Base-by-base conservation (phyloP, 2,329 filamentous ascomycete species). In the Apiospora marii region DNA sequence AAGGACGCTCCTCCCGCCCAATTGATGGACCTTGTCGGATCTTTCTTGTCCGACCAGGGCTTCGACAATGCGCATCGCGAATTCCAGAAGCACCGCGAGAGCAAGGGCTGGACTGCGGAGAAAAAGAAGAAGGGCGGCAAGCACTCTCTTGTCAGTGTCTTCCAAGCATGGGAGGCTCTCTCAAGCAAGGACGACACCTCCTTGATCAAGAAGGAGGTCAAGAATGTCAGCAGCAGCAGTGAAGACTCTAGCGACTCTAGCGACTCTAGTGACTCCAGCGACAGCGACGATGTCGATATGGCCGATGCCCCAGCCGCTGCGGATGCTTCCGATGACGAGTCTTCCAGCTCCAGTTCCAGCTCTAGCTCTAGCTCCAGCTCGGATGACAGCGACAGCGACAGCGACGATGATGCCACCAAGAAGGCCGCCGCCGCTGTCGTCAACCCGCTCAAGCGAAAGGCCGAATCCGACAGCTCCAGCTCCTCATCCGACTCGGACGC, bases 11-110 rank as follows among this genome's bases (percentile, higher is more conserved):
- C 89, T 37, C 87, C 92, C 5, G 82, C 87, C 41, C 87, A 92
- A 81, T 84, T 95, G 48, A 84, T 95, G 79, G 88, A 91, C 74
- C 84, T 94, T 22, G 87, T 95, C 77, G 90, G 90, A 74, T 82
- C 84, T 30, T 95, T 94, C 81, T 86, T 95, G 69, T 86, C 87
- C 58, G 87, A 92, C 67, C 87, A 92, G 80, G 88, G 90, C n/a
- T 92, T 93, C 77, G 81, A 86, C 68, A 85, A 86, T 73, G 89
- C 92, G 67, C 88, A 88, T 78, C 84, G 86, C 73, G 88, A 89
- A 6, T 92, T 94, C 78, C 85, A 86, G 77, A 89, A 91, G 79
- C 90, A 94, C 79, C 85, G 89, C 70, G 87, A 83, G 79, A 86
- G 84, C 82, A 87, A 87, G 75, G 86, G 85, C 69, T 88, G 85